Evolutionary conservation across 768 basidiomycete genomes (phyloP), one percentile per base, ranked within the genome.

Genomic region (Leccinum ochraceum): DNA sequence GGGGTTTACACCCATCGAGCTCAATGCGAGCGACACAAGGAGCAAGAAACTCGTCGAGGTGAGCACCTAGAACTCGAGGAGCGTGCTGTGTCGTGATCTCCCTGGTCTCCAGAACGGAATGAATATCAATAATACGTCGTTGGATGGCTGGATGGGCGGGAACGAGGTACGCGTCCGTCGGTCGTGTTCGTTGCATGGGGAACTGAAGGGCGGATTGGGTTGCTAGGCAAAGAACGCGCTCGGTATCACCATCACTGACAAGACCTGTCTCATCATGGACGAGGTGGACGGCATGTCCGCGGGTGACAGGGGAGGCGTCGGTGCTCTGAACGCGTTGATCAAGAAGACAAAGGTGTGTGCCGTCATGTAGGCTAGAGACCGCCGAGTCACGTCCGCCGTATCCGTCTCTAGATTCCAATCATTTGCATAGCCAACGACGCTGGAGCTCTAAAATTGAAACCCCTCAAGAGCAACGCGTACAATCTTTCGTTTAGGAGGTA

Each of bases 221-320:
- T 6, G 22, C 37, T 59, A 84, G 87, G 75, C 75, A 22, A 86
- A 84, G 9, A 92, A 90, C 62, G 83, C 85, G 1, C 76, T 84
- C 2, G 95, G 90, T 3, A 79, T 95, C 2, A 70, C 78, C 16
- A 86, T 98, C 64, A 94, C 90, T 0, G 84, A 90, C 66, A 85
- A 81, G 71, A 85, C 90, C 0, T 93, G 94, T 64, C 78, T 99
- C 50, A 98, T 99, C 71, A 98, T 99, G 96, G 97, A 99, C 69
- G 97, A 99, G 72, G 96, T 98, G 3, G 97, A 99, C 65, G 97
- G 97, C 1, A 99, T 98, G 95, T 96, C 94, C 6, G 92, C 92
- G 3, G 97, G 97, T 17, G 97, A 99, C 74, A 83, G 97, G 50
- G 97, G 97, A 16, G 97, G 97, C 58, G 92, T 98, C 2, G 96